Percentiles rank a stretch among this genome's conserved stretches.
These are phyloP conservation scores for Arachnopeziza araneosa DNA, from an alignment of 2,329 filamentous ascomycete species.

Conservation along the genomic window DNA sequence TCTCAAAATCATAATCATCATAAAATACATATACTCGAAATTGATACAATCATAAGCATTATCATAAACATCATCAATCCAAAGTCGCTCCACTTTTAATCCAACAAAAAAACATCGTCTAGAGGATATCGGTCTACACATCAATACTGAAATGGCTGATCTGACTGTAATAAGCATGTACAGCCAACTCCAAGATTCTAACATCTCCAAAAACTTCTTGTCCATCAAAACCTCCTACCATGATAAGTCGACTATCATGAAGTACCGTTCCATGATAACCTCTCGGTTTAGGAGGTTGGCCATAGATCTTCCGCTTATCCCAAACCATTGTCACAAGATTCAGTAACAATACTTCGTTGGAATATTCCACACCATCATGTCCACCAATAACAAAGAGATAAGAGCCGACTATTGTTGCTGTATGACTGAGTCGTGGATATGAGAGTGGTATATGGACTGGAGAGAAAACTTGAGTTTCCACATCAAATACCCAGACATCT, in stretches of 20 bases:
- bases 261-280: conserved; percentile 64
- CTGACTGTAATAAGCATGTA: conserved; percentile 68
- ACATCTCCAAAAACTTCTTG: conserved; percentile 63
- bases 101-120: not conserved
- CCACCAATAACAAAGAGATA: conserved; percentile 67
- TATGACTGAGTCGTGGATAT: conserved; percentile 62
- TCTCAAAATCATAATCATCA: conserved; percentile 72
- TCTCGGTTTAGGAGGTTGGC: conserved; percentile 54
- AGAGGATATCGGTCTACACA: conserved; percentile 40
- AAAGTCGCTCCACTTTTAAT: too few species aligned
- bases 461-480: conserved; percentile 56
- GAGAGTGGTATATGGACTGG: conserved; percentile 52
- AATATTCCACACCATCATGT: conserved; percentile 65
- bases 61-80: not conserved
- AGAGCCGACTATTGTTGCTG: conserved; percentile 62
- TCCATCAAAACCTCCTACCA: conserved; percentile 65
- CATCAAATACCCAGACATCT: conserved; percentile 69
- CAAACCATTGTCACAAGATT: conserved; percentile 71
- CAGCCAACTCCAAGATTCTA: conserved; percentile 60
- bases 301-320: conserved; percentile 62
- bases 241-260: conserved; percentile 57
- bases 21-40: conserved; percentile 69
- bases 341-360: conserved; percentile 61
- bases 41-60: conserved; percentile 10
- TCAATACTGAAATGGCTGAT: conserved; percentile 69